Conservation (phyloP, 305 asterid species). For the Euphrasia arctica region DNA sequence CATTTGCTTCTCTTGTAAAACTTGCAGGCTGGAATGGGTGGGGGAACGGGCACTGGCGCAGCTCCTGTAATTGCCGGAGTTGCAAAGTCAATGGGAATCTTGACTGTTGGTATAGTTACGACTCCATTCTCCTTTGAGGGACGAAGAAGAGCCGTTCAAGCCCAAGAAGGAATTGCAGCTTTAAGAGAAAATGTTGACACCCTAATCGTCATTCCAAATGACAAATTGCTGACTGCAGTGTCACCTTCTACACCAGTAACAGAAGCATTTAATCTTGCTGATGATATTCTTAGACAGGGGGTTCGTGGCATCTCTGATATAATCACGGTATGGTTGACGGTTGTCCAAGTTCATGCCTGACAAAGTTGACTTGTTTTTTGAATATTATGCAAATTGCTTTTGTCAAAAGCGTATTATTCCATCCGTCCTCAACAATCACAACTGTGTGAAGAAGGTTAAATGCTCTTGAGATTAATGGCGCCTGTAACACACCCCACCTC, state of each 20-base stretch:
- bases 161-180: conserved; percentile 99
- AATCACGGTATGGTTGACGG: conserved; percentile 62
- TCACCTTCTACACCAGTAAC: conserved; percentile 96
- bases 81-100: conserved; percentile 92
- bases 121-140: conserved; percentile 99
- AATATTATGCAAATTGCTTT: conserved; percentile 5
- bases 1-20: conserved; percentile 21
- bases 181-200: conserved; percentile 96
- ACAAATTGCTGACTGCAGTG: conserved; percentile 89
- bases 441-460: not conserved
- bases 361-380: conserved; percentile 17
- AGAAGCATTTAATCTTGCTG: conserved; percentile 98
- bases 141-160: conserved; percentile 93
- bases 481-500: too few species aligned
- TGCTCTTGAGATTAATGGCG: not conserved
- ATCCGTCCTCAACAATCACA: not conserved
- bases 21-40: conserved; percentile 99
- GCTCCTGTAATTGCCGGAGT: conserved; percentile 95
- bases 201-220: conserved; percentile 91
- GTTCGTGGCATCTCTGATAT: conserved; percentile 99
- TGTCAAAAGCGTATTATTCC: not conserved
- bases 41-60: conserved; percentile 99
- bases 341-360: conserved; percentile 12
- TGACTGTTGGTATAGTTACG: conserved; percentile 97
- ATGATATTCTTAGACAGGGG: conserved; percentile 98